Percentiles rank a stretch among this genome's conserved stretches.
These are phyloP conservation scores for Neopestalotiopsis sp. DNA, from an alignment of 2,329 filamentous ascomycete genomes.

Conservation along the genomic window DNA sequence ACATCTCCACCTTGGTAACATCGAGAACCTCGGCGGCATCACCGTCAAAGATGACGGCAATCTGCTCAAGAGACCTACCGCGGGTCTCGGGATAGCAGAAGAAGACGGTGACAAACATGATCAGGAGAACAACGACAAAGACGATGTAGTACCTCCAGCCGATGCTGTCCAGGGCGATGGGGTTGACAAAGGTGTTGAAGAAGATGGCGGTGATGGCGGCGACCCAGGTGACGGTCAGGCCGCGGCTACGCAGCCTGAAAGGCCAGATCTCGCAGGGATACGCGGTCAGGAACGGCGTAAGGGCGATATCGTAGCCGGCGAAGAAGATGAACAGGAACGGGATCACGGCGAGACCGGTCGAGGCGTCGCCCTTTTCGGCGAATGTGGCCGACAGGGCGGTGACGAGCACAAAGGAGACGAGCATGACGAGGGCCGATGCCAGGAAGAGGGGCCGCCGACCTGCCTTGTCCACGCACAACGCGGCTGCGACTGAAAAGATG, in stretches of 20 bases:
- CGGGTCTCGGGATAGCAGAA: slow-evolving; percentile 37
- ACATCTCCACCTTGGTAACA: not conserved
- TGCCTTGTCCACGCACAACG: slow-evolving; percentile 18
- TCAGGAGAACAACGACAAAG: slow-evolving; percentile 40
- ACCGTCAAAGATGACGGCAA: slow-evolving; percentile 23
- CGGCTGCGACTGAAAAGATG: slow-evolving; percentile 17
- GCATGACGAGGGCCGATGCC: slow-evolving; percentile 46
- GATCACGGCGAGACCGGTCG: slow-evolving; percentile 42
- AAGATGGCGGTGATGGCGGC: slow-evolving; percentile 16
- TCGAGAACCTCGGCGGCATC: not conserved
- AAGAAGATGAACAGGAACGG: slow-evolving; percentile 47
- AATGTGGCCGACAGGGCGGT: slow-evolving; percentile 44
- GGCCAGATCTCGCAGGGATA: slow-evolving; percentile 54
- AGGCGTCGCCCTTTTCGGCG: slow-evolving; percentile 33
- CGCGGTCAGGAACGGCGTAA: slow-evolving; percentile 34
- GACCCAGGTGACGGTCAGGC: slow-evolving; percentile 37
- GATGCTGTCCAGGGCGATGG: slow-evolving; percentile 45
- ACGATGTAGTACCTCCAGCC: slow-evolving; percentile 51
- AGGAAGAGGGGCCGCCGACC: slow-evolving; percentile 48
- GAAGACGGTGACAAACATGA: slow-evolving; percentile 34
- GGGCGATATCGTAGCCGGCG: slow-evolving; percentile 42
- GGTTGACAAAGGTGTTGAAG: slow-evolving; percentile 45
- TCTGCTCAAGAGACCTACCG: slow-evolving; percentile 27
- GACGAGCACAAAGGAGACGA: slow-evolving; percentile 46
- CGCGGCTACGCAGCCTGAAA: slow-evolving; percentile 53